Percentiles rank a stretch among this genome's conserved stretches.
These are phyloP conservation scores for Xylariales sp. DNA, from an alignment of 2,329 filamentous ascomycete genomes.

Conservation along the genomic window DNA sequence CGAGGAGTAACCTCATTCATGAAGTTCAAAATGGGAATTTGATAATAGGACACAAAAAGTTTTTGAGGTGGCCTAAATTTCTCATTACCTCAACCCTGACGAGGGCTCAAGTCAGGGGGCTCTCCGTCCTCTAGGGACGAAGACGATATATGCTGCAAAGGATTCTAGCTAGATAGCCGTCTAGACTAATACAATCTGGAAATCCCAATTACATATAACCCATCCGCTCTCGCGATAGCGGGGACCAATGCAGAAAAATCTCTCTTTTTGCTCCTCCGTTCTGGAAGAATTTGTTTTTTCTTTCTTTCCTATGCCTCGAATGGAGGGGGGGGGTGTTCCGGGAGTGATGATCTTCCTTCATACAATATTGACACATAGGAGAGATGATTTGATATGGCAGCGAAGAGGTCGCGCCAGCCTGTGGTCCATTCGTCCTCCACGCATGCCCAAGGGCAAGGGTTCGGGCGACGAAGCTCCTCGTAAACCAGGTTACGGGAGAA, in stretches of 20 bases:
- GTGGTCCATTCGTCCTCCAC: slow-evolving; percentile 23
- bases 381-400: slow-evolving; percentile 22
- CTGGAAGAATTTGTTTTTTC: slow-evolving; percentile 1
- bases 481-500: background rate
- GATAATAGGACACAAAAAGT: background rate
- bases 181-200: slow-evolving; percentile 8
- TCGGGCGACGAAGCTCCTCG: background rate
- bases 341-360: too few species aligned
- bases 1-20: too few species aligned
- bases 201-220: background rate
- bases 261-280: slow-evolving; percentile 1
- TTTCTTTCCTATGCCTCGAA: too few species aligned
- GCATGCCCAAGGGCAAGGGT: slow-evolving; percentile 14
- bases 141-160: too few species aligned
- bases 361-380: slow-evolving; percentile 21
- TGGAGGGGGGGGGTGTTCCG: too few species aligned
- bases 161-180: slow-evolving; percentile 4
- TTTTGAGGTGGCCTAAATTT: slow-evolving; percentile 20
- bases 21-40: background rate
- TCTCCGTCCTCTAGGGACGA: slow-evolving; percentile 3
- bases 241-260: slow-evolving; percentile 8
- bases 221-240: slow-evolving; percentile 7
- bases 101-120: slow-evolving; percentile 16
- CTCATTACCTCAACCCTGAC: slow-evolving; percentile 20
- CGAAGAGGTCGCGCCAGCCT: slow-evolving; percentile 27